Conservation (phyloP, 306 rosid genomes). For the Prunus dulcis region DNA sequence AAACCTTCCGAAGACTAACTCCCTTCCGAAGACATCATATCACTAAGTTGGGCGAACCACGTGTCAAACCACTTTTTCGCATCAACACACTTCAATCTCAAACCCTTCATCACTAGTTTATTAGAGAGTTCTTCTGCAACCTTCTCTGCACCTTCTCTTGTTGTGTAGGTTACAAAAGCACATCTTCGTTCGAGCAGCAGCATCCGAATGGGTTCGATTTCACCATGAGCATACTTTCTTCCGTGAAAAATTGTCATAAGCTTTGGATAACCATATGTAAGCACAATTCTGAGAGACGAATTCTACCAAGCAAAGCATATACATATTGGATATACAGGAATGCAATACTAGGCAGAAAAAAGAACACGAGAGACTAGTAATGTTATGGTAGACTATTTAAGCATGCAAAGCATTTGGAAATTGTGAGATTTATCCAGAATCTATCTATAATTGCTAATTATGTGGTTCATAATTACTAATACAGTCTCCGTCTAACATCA, state of each 20-base stretch:
- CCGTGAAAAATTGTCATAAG: too few relatives aligned
- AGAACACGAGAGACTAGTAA: too few relatives aligned
- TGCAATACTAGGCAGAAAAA: too few relatives aligned
- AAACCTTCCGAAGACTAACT: too few relatives aligned
- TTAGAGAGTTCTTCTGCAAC: slow-evolving; percentile 89
- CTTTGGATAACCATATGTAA: too few relatives aligned
- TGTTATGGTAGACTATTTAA: background rate
- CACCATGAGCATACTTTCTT: slow-evolving; percentile 58
- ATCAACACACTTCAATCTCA: slow-evolving; percentile 82
- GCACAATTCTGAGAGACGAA: background rate
- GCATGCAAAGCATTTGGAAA: background rate
- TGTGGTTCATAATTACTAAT: too few relatives aligned
- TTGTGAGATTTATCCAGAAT: background rate
- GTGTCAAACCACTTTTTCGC: too few relatives aligned
- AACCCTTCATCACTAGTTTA: slow-evolving; percentile 79
- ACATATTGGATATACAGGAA: too few relatives aligned
- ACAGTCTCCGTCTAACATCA: background rate
- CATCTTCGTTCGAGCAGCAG: slow-evolving; percentile 71
- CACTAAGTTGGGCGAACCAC: too few relatives aligned
- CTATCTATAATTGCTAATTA: background rate
- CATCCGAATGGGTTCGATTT: slow-evolving; percentile 84
- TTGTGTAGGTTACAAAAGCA: slow-evolving; percentile 83
- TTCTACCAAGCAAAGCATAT: background rate
- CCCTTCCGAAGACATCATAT: too few relatives aligned
- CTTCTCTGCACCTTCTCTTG: slow-evolving; percentile 88